Evolutionary conservation across 371 early-diverging fungal genomes (phyloP).

Genomic region (Apophysomyces variabilis): DNA sequence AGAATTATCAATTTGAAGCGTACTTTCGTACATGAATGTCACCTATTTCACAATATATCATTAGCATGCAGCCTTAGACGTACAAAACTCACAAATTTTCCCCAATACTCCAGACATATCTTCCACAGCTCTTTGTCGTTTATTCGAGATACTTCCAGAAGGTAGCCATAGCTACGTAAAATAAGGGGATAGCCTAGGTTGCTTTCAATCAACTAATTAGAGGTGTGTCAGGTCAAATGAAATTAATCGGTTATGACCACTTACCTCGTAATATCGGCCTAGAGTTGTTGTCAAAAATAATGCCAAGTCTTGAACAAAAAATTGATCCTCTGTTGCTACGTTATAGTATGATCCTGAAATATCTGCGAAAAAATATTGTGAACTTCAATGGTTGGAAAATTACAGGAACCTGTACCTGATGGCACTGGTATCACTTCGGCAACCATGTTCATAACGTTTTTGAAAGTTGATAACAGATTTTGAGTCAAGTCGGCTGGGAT

Average conservation of each 20-base stretch:
- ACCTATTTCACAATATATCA: neutral
- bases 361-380: slow-evolving; percentile 75
- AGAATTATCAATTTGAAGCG: too few relatives aligned
- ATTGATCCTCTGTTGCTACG: slow-evolving; percentile 42
- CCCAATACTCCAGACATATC: slow-evolving; percentile 96
- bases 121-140: slow-evolving; percentile 96
- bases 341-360: slow-evolving; percentile 81
- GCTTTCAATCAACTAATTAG: neutral
- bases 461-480: neutral
- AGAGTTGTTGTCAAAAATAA: slow-evolving; percentile 82
- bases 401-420: slow-evolving; percentile 80
- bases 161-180: slow-evolving; percentile 76
- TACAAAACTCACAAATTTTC: slow-evolving; percentile 78
- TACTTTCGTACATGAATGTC: neutral
- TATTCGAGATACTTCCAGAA: slow-evolving; percentile 87
- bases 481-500: slow-evolving; percentile 65
- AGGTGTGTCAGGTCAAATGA: too few relatives aligned
- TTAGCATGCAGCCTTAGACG: neutral
- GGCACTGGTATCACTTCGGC: slow-evolving; percentile 77
- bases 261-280: slow-evolving; percentile 76
- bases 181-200: neutral
- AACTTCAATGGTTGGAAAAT: neutral
- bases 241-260: slow-evolving; percentile 1
- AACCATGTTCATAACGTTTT: neutral
- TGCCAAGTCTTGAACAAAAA: slow-evolving; percentile 47